phyloP scores from a whole-genome alignment of 495 filamentous ascomycete species.

The Penicillium bialowiezense region DNA sequence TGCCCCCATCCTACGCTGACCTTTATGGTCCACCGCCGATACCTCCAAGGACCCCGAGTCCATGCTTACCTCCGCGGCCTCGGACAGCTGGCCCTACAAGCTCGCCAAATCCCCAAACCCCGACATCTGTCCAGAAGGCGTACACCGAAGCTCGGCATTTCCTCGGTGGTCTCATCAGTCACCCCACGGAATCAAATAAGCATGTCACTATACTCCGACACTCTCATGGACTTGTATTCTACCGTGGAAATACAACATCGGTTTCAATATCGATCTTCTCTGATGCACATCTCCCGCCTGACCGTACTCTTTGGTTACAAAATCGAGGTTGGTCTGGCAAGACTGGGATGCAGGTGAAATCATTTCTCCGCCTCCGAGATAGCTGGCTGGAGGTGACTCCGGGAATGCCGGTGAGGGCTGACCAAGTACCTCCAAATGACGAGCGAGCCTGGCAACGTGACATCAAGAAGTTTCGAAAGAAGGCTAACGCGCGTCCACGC shows the following conservation, averaged over 20 bases:
- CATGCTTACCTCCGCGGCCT: slow-evolving; percentile 6
- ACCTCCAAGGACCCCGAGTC: background rate
- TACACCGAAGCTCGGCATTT: slow-evolving; percentile 59
- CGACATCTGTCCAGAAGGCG: slow-evolving; percentile 34
- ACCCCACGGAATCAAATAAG: slow-evolving; percentile 61
- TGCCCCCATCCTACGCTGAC: slow-evolving; percentile 23
- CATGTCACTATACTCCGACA: slow-evolving; percentile 67
- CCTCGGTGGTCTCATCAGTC: slow-evolving; percentile 59
- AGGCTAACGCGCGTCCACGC: slow-evolving; percentile 35
- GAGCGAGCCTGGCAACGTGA: slow-evolving; percentile 68
- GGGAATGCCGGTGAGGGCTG: slow-evolving; percentile 34
- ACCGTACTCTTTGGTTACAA: slow-evolving; percentile 64
- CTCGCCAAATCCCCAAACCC: slow-evolving; percentile 3
- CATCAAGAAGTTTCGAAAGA: slow-evolving; percentile 57
- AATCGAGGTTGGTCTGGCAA: slow-evolving; percentile 65
- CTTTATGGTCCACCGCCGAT: slow-evolving; percentile 13
- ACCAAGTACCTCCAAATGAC: slow-evolving; percentile 46
- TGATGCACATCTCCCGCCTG: slow-evolving; percentile 50
- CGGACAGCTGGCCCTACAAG: slow-evolving; percentile 15
- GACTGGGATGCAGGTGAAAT: slow-evolving; percentile 63
- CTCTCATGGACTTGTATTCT: slow-evolving; percentile 59
- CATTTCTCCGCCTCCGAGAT: slow-evolving; percentile 51
- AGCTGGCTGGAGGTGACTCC: slow-evolving; percentile 68
- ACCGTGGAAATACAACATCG: slow-evolving; percentile 60
- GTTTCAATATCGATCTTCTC: slow-evolving; percentile 61